These are phyloP conservation scores for Colletotrichum filicis DNA, from an alignment of 2,329 filamentous ascomycete genomes.

Conservation along the genomic window DNA sequence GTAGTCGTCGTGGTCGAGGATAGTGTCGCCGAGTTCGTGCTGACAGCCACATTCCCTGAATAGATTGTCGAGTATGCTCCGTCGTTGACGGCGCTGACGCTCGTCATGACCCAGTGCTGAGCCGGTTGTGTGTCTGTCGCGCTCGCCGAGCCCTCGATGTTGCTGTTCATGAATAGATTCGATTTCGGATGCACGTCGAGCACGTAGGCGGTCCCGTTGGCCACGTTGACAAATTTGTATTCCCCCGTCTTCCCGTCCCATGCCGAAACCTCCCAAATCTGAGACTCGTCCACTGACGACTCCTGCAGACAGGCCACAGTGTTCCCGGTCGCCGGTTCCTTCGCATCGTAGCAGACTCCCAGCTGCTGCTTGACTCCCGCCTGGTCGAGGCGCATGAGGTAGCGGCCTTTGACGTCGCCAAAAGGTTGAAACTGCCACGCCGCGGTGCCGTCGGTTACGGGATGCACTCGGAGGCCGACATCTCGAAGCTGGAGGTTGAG, in stretches of 20 bases:
- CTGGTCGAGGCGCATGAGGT: slow-evolving; percentile 44
- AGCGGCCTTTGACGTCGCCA: slow-evolving; percentile 41
- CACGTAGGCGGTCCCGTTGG: slow-evolving; percentile 46
- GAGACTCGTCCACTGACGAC: slow-evolving; percentile 40
- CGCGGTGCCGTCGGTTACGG: slow-evolving; percentile 26
- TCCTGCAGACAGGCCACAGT: slow-evolving; percentile 45
- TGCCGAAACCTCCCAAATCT: slow-evolving; percentile 48
- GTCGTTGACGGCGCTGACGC: slow-evolving; percentile 44
- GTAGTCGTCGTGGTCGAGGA: slow-evolving; percentile 11
- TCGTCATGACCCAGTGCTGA: slow-evolving; percentile 48
- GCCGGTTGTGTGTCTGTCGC: slow-evolving; percentile 40
- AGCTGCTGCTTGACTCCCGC: slow-evolving; percentile 45
- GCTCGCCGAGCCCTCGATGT: slow-evolving; percentile 24
- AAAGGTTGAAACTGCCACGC: slow-evolving; percentile 46
- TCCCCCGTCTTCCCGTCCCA: slow-evolving; percentile 40
- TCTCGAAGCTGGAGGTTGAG: slow-evolving; percentile 36
- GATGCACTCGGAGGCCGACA: slow-evolving; percentile 40
- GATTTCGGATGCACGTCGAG: slow-evolving; percentile 47
- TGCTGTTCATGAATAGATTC: slow-evolving; percentile 44
- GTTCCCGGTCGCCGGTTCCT: slow-evolving; percentile 39
- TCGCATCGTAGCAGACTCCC: slow-evolving; percentile 41
- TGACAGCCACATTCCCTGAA: slow-evolving; percentile 32
- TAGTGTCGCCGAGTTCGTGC: slow-evolving; percentile 11
- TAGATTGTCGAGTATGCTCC: slow-evolving; percentile 47
- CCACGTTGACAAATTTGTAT: slow-evolving; percentile 44